These are phyloP conservation scores for Phoma sp. DNA, from an alignment of 2,329 filamentous ascomycete genomes.

Conservation along the genomic window DNA sequence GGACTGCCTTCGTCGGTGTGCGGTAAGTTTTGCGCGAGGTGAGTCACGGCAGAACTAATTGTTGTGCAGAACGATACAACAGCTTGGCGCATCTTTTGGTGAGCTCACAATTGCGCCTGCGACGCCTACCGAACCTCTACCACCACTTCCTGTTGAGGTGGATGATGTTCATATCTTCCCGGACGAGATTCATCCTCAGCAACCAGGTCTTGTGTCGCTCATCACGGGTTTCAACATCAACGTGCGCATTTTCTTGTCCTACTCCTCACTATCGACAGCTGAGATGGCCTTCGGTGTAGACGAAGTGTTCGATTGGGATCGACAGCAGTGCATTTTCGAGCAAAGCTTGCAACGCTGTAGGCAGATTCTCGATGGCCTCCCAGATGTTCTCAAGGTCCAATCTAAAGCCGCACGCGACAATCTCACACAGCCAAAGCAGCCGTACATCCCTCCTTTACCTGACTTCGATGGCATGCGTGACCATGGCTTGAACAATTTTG, in stretches of 20 bases:
- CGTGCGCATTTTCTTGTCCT: conserved; percentile 78
- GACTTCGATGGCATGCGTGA: conserved; percentile 41
- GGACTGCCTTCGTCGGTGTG: conserved; percentile 78
- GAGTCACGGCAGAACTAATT: conserved; percentile 52
- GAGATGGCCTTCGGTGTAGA: conserved; percentile 83
- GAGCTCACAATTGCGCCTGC: conserved; percentile 78
- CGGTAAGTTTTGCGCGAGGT: conserved; percentile 67
- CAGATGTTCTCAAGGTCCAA: conserved; percentile 69
- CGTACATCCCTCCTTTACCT: conserved; percentile 47
- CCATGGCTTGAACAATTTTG: conserved; percentile 30
- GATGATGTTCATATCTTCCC: conserved; percentile 82
- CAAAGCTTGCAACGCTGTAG: conserved; percentile 75
- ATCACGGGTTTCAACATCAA: conserved; percentile 82
- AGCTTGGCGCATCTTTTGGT: conserved; percentile 73
- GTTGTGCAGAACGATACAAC: conserved; percentile 69
- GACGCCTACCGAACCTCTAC: conserved; percentile 76
- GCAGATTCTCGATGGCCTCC: conserved; percentile 69
- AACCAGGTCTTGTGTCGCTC: conserved; percentile 69
- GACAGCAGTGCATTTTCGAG: conserved; percentile 75
- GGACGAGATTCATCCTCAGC: conserved; percentile 72
- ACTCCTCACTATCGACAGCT: conserved; percentile 77
- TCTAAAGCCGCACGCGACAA: conserved; percentile 48
- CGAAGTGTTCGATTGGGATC: conserved; percentile 74
- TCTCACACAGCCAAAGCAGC: conserved; percentile 35
- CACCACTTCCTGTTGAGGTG: conserved; percentile 78